Evolutionary conservation across 2,329 filamentous ascomycete species (phyloP).

Genomic region (Lasiodiplodia sp.): DNA sequence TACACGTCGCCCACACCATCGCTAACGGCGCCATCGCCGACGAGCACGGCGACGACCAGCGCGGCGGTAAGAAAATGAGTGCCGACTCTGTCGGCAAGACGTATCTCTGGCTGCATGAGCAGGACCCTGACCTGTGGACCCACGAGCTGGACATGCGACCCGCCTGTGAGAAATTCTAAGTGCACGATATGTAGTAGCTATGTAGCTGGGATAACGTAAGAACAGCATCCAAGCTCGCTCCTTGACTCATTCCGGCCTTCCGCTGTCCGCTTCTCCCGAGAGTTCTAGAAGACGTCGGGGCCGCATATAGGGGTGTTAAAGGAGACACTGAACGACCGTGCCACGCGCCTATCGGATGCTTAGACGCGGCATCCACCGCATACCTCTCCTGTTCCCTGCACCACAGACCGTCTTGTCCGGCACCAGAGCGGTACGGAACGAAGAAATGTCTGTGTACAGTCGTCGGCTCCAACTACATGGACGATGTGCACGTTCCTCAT

Average conservation of each 20-base stretch:
- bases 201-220: background rate
- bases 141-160: constrained; percentile 62
- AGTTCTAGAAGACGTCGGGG: constrained; percentile 18
- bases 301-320: constrained; percentile 6
- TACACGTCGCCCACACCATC: constrained; percentile 67
- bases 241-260: background rate
- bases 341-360: constrained; percentile 10
- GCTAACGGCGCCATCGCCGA: constrained; percentile 64
- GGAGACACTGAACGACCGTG: background rate
- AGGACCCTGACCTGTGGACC: constrained; percentile 59
- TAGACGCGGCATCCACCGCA: constrained; percentile 17
- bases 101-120: constrained; percentile 60
- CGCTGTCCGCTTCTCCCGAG: background rate
- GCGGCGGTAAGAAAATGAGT: constrained; percentile 63
- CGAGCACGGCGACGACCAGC: constrained; percentile 57
- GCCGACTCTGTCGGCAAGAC: constrained; percentile 65
- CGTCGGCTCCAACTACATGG: constrained; percentile 13
- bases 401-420: constrained; percentile 3
- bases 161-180: constrained; percentile 57
- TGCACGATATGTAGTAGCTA: background rate
- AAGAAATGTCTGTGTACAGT: constrained; percentile 1
- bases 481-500: constrained; percentile 8
- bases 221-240: background rate
- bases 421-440: constrained; percentile 20
- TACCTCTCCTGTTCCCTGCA: constrained; percentile 7